Percentiles rank a stretch among this genome's conserved stretches.
Conservation (phyloP, 306 rosid species). For the Quillaja saponaria region DNA sequence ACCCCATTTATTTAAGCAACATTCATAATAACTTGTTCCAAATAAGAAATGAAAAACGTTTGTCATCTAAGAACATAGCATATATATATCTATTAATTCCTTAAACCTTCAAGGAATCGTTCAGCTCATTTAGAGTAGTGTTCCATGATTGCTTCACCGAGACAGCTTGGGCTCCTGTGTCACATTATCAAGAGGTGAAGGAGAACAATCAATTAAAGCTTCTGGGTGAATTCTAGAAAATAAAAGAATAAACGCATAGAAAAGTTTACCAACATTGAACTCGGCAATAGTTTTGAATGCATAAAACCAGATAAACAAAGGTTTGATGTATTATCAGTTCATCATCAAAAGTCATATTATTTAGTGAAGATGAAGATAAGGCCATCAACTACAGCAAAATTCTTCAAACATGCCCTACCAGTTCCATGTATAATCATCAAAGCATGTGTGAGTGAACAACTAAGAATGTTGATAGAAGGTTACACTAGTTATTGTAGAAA, state of each 20-base stretch:
- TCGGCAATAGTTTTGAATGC: constrained; percentile 1
- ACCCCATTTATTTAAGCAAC: no score
- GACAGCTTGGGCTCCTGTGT: constrained; percentile 40
- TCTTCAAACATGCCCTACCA: neutral
- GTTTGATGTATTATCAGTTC: neutral
- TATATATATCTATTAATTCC: no score
- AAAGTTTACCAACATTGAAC: constrained; percentile 5
- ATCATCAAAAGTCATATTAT: constrained; percentile 12
- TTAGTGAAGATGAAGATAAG: constrained; percentile 10
- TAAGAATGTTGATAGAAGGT: constrained; percentile 6
- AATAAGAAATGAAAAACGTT: no score
- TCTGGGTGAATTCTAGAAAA: constrained; percentile 3
- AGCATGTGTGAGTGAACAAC: neutral
- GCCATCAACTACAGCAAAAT: neutral
- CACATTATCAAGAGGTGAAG: constrained; percentile 14
- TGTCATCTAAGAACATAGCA: no score
- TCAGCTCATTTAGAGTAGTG: constrained; percentile 47
- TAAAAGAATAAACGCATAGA: constrained; percentile 21
- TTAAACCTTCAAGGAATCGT: constrained; percentile 68
- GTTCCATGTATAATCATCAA: neutral
- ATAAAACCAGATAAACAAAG: constrained; percentile 24
- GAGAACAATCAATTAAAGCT: constrained; percentile 26
- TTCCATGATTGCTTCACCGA: constrained; percentile 37
- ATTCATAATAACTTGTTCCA: no score
- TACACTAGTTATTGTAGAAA: constrained; percentile 6